Conservation (phyloP, 2,329 filamentous ascomycete species). For the Bertia moriformis region DNA sequence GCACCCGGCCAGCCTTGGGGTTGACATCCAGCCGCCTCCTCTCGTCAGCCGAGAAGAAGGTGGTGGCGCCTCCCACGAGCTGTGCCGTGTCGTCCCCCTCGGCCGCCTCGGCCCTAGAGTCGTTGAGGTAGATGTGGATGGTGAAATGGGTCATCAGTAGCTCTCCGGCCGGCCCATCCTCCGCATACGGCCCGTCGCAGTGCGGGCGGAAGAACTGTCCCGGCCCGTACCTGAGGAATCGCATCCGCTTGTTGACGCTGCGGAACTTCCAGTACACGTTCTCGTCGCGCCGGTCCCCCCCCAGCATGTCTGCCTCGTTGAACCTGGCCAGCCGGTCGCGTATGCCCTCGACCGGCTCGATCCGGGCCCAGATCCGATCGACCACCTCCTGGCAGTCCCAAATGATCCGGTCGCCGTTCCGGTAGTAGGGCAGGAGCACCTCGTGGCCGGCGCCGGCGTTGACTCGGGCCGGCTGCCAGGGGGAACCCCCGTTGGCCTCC, state of each 20-base stretch:
- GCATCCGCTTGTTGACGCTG: slow-evolving; percentile 56
- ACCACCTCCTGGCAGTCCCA: slow-evolving; percentile 53
- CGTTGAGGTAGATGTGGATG: slow-evolving; percentile 38
- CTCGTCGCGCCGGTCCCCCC: slow-evolving; percentile 21
- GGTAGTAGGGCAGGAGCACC: slow-evolving; percentile 35
- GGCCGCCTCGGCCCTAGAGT: slow-evolving; percentile 25
- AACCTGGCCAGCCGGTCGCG: slow-evolving; percentile 20
- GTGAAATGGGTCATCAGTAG: slow-evolving; percentile 33
- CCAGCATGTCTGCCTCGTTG: slow-evolving; percentile 10
- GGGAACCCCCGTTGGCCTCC: slow-evolving; percentile 8
- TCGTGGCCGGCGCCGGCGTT: slow-evolving; percentile 50
- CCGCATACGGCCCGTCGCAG: slow-evolving; percentile 50
- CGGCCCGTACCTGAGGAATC: slow-evolving; percentile 58
- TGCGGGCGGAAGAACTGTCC: slow-evolving; percentile 66
- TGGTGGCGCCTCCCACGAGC: slow-evolving; percentile 37
- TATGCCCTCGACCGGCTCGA: slow-evolving; percentile 28
- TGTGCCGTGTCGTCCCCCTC: slow-evolving; percentile 17
- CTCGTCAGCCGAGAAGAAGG: slow-evolving; percentile 30
- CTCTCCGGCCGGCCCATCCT: slow-evolving; percentile 25
- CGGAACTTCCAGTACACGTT: slow-evolving; percentile 22
- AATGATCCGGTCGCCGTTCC: slow-evolving; percentile 65
- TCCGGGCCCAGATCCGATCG: slow-evolving; percentile 46
- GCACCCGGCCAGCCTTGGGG: slow-evolving; percentile 38
- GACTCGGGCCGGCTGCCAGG: slow-evolving; percentile 57
- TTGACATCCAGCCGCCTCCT: slow-evolving; percentile 32